Conservation (phyloP, 495 filamentous ascomycete species). For the Penicillium pulvis region DNA sequence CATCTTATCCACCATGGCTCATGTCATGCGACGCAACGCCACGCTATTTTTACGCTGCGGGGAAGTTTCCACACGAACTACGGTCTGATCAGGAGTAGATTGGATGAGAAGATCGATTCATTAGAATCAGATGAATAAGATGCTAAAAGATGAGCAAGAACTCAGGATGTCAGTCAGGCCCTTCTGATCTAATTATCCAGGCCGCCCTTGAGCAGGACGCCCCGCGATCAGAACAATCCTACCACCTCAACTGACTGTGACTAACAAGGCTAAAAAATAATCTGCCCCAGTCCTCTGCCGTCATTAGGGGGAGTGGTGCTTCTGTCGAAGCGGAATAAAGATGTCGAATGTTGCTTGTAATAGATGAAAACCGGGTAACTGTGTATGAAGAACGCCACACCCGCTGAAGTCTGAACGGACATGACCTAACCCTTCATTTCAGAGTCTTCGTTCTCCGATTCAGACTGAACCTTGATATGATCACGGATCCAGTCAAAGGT, state of each 20-base stretch:
- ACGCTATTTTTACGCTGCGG: constrained; percentile 13
- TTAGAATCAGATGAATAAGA: not conserved
- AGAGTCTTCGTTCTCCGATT: constrained; percentile 27
- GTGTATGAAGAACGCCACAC: not conserved
- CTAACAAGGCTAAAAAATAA: not conserved
- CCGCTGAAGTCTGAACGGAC: not conserved
- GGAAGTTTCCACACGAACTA: not conserved
- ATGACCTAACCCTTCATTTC: constrained; percentile 3
- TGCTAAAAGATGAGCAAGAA: too few species aligned
- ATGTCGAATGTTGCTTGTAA: not conserved
- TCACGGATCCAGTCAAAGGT: constrained; percentile 57
- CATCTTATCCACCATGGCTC: not conserved
- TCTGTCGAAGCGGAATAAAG: not conserved
- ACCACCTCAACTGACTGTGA: not conserved
- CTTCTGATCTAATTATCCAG: too few species aligned
- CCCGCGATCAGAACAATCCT: too few species aligned
- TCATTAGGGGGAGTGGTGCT: not conserved
- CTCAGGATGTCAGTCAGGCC: too few species aligned
- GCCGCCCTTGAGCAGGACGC: too few species aligned
- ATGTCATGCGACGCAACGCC: constrained; percentile 8
- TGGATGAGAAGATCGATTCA: not conserved
- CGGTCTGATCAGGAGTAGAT: not conserved
- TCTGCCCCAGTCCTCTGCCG: not conserved
- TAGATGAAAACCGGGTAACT: not conserved
- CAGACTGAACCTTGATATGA: constrained; percentile 42